phyloP scores from a whole-genome alignment of 192 early-diverging fungal genomes.

The Mortierella antarctica region DNA sequence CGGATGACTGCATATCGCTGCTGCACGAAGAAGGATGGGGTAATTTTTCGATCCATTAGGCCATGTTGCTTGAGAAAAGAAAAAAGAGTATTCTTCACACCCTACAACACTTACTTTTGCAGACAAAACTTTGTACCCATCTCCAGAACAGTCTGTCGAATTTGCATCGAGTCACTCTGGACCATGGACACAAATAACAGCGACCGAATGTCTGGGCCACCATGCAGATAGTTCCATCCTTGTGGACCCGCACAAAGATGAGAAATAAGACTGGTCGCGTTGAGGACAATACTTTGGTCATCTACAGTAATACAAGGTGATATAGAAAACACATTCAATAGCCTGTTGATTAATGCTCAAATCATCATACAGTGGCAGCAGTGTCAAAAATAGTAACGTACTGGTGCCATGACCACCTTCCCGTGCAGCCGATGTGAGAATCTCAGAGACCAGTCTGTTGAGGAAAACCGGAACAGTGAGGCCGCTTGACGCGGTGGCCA shows the following conservation, averaged over 20 bases:
- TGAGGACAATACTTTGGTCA: constrained; percentile 48
- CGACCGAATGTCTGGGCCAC: constrained; percentile 32
- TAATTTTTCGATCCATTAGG: not conserved
- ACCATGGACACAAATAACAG: constrained; percentile 49
- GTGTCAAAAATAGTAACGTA: not conserved
- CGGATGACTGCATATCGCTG: not conserved
- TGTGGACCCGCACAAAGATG: constrained; percentile 36
- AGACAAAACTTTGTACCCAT: constrained; percentile 45
- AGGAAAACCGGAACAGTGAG: constrained; percentile 32
- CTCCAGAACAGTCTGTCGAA: constrained; percentile 38
- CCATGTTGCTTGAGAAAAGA: not conserved
- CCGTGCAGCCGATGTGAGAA: constrained; percentile 38
- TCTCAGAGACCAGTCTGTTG: constrained; percentile 37
- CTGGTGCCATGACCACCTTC: constrained; percentile 18
- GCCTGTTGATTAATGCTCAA: not conserved
- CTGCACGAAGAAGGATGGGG: not conserved
- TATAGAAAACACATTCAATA: not conserved
- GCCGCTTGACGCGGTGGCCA: constrained; percentile 6
- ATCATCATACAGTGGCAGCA: not conserved
- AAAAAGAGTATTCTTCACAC: no score
- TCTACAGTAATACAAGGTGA: constrained; percentile 7
- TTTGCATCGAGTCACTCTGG: constrained; percentile 48
- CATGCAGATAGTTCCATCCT: constrained; percentile 43
- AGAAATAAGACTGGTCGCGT: constrained; percentile 43
- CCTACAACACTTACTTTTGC: constrained; percentile 11